Conservation (phyloP, 2,329 filamentous ascomycete genomes). For the Aspergillus ruber region DNA sequence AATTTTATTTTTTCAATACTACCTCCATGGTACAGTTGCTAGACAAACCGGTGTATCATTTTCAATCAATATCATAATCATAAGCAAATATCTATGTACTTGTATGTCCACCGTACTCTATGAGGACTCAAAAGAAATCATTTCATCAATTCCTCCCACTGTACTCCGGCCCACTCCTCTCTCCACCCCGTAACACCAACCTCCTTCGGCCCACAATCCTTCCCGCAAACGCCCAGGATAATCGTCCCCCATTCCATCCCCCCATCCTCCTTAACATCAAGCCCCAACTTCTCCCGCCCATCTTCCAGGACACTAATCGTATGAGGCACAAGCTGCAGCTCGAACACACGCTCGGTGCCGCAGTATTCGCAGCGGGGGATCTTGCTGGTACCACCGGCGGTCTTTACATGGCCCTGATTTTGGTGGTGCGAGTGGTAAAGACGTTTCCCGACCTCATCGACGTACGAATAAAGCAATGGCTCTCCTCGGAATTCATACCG, state of each 20-base stretch:
- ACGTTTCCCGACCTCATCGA: slow-evolving; percentile 64
- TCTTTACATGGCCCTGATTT: slow-evolving; percentile 14
- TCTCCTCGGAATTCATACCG: slow-evolving; percentile 69
- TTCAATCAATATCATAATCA: too few relatives aligned
- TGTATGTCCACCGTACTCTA: too few relatives aligned
- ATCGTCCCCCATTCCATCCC: slow-evolving; percentile 99
- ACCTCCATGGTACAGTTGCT: too few relatives aligned
- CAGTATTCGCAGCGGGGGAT: slow-evolving; percentile 75
- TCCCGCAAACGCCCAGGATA: slow-evolving; percentile 74
- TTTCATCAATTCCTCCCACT: slow-evolving; percentile 72
- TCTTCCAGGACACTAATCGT: slow-evolving; percentile 83
- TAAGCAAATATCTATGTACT: background rate
- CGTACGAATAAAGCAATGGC: slow-evolving; percentile 74
- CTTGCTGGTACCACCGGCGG: slow-evolving; percentile 24
- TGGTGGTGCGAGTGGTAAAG: slow-evolving; percentile 36
- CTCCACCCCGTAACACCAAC: slow-evolving; percentile 67
- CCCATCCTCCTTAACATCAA: slow-evolving; percentile 54
- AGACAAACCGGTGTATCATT: too few relatives aligned
- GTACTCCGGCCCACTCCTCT: slow-evolving; percentile 96
- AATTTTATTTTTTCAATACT: too few relatives aligned
- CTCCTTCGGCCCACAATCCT: slow-evolving; percentile 63
- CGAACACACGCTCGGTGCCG: slow-evolving; percentile 69
- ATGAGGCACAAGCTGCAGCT: slow-evolving; percentile 86
- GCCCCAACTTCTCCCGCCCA: slow-evolving; percentile 54
- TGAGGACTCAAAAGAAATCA: background rate